Conservation (phyloP, 768 basidiomycete genomes). For the Suillus bovinus region DNA sequence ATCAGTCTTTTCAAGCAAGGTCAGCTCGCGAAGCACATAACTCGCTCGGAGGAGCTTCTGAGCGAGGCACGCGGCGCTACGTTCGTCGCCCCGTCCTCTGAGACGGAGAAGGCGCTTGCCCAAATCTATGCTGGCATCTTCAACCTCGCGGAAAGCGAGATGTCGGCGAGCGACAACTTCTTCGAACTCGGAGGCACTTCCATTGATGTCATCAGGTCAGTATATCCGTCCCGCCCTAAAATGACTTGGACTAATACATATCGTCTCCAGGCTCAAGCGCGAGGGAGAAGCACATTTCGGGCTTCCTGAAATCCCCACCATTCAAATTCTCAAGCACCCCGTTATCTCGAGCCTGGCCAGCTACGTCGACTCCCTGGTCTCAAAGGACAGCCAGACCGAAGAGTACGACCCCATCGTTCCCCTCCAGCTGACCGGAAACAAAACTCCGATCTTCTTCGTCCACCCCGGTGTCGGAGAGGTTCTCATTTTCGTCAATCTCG, state of each 20-base stretch:
- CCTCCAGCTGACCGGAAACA: constrained; percentile 37
- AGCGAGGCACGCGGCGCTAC: constrained; percentile 22
- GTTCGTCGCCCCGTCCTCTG: constrained; percentile 23
- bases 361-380: constrained; percentile 31
- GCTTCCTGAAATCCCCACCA: constrained; percentile 36
- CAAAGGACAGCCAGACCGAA: constrained; percentile 16
- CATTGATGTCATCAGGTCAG: constrained; percentile 37
- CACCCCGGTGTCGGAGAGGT: constrained; percentile 46
- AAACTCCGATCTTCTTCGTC: constrained; percentile 44
- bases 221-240: neutral
- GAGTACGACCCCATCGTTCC: constrained; percentile 44
- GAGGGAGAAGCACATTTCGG: constrained; percentile 29
- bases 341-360: constrained; percentile 29
- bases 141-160: constrained; percentile 20
- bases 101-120: constrained; percentile 31
- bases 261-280: constrained; percentile 22
- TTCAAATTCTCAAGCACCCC: constrained; percentile 39
- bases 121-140: constrained; percentile 35
- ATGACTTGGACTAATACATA: neutral
- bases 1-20: constrained; percentile 37
- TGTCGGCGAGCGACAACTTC: constrained; percentile 35
- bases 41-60: constrained; percentile 27
- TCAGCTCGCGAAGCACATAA: constrained; percentile 29
- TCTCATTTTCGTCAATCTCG: constrained; percentile 43
- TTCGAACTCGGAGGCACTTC: constrained; percentile 45